Evolutionary conservation across 306 rosid species (phyloP).

Genomic region (Astragalus glycyphyllos): DNA sequence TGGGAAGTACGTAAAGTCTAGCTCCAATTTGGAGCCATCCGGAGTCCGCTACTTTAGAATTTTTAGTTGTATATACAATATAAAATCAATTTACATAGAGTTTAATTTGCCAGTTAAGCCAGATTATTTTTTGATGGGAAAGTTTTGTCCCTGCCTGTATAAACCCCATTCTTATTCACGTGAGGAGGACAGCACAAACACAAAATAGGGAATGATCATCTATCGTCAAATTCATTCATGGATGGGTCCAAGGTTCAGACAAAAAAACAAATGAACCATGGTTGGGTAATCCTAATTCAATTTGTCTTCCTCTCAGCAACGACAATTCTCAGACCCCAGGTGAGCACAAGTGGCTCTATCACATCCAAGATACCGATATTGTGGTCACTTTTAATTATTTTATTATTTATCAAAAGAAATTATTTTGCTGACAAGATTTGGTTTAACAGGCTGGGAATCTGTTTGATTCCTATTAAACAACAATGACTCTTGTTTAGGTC

Average conservation of each 20-base stretch:
- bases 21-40: no score
- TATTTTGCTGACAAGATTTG: not conserved
- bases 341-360: conserved; percentile 3
- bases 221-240: not conserved
- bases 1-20: no score
- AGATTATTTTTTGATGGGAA: not conserved
- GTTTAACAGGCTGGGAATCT: not conserved
- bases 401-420: not conserved
- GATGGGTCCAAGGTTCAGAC: not conserved
- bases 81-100: not conserved
- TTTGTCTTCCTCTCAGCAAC: not conserved
- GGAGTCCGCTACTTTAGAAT: no score
- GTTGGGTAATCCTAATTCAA: conserved; percentile 2
- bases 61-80: no score
- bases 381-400: not conserved
- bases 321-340: not conserved
- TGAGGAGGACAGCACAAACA: not conserved
- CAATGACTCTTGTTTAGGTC: no score
- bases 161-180: not conserved
- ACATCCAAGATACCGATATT: not conserved
- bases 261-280: not conserved
- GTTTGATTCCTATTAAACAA: no score
- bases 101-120: not conserved
- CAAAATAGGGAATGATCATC: not conserved
- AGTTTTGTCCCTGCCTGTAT: not conserved